Percentiles rank a stretch among this genome's conserved stretches.
Evolutionary conservation across 176 grass and related monocot species (phyloP).

Genomic region (Phoenix roebelenii): DNA sequence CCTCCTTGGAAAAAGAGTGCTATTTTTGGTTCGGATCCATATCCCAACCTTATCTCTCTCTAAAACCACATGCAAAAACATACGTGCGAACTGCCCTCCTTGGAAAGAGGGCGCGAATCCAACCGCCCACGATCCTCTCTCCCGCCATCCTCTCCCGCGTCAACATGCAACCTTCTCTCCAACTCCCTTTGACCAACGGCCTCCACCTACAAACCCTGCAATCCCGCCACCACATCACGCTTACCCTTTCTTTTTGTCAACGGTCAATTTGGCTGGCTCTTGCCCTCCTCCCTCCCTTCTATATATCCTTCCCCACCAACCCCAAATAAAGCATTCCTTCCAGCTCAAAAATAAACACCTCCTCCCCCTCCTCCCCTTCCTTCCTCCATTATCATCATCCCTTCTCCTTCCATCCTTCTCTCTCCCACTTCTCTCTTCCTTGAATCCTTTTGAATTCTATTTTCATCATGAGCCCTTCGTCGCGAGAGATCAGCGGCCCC

Average conservation of each 20-base stretch:
- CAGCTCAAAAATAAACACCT: not conserved
- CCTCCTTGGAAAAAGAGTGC: no score
- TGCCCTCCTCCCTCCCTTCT: not conserved
- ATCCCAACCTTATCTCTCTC: no score
- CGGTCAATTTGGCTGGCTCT: slow-evolving; percentile 1
- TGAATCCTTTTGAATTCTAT: not conserved
- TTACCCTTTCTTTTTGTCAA: slow-evolving; percentile 1
- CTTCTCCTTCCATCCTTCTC: slow-evolving; percentile 12
- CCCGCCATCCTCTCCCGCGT: not conserved
- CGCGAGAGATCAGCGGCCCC: slow-evolving; percentile 8
- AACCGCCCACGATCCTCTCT: no score
- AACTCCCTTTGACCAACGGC: not conserved
- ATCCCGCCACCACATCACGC: not conserved
- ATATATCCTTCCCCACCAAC: not conserved
- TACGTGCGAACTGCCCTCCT: no score
- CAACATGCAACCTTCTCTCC: not conserved
- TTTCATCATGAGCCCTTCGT: slow-evolving; percentile 33
- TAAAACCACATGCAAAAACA: no score
- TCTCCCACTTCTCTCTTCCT: slow-evolving; percentile 13
- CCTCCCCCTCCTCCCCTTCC: slow-evolving; percentile 19
- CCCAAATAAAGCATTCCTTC: no score
- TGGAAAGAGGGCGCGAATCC: no score
- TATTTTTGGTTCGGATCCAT: no score
- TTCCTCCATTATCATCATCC: slow-evolving; percentile 10
- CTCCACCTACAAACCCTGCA: not conserved